Evolutionary conservation across 768 basidiomycete species (phyloP).

Genomic region (Leccinum disarticulatum): DNA sequence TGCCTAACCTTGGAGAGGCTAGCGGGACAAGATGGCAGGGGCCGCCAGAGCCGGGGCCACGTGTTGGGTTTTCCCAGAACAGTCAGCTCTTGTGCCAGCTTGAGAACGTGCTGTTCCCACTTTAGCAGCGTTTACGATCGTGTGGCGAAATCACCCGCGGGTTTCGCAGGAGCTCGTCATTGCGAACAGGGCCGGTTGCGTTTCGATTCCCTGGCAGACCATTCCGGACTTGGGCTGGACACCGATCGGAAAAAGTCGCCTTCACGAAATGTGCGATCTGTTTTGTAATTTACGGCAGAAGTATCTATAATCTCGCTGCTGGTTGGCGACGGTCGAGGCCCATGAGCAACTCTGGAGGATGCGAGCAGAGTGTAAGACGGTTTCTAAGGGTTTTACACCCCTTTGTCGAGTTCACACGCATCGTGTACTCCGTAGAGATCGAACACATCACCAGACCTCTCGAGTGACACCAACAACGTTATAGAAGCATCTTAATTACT

Average conservation of each 20-base stretch:
- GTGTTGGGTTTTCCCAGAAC: conserved; percentile 17
- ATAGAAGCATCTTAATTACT: conserved; percentile 29
- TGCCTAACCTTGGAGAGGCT: conserved; percentile 15
- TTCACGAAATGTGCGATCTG: not conserved
- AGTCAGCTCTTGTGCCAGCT: conserved; percentile 11
- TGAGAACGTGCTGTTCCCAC: conserved; percentile 16
- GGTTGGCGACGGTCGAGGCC: not conserved
- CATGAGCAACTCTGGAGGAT: not conserved
- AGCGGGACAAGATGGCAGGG: not conserved
- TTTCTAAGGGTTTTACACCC: not conserved
- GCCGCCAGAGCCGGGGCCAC: conserved; percentile 14
- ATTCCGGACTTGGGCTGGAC: not conserved
- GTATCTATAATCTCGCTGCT: conserved; percentile 14
- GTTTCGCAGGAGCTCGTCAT: conserved; percentile 23
- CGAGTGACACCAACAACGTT: conserved; percentile 23
- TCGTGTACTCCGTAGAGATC: conserved; percentile 13
- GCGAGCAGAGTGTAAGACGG: not conserved
- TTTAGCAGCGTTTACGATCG: conserved; percentile 15
- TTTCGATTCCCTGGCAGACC: not conserved
- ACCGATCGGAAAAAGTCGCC: not conserved
- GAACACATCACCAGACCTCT: conserved; percentile 25
- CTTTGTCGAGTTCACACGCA: conserved; percentile 14
- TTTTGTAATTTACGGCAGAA: conserved; percentile 6
- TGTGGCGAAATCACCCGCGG: conserved; percentile 21
- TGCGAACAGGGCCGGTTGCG: conserved; percentile 11